Percentiles rank a stretch among this genome's conserved stretches.
phyloP scores from a whole-genome alignment of 176 grass and related monocot species.

The Poa annua region DNA sequence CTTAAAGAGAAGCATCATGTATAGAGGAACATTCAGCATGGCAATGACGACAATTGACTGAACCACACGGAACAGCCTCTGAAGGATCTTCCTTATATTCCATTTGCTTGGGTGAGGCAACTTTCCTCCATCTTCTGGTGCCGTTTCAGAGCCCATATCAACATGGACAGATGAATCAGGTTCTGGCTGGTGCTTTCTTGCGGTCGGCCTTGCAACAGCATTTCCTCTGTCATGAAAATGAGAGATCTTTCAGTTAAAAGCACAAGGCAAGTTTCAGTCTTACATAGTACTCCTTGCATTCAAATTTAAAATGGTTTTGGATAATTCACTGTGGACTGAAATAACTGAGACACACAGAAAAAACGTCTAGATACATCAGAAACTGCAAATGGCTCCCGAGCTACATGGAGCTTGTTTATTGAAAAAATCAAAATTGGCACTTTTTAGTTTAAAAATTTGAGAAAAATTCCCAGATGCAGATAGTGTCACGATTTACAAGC shows the following conservation, averaged over 20 bases:
- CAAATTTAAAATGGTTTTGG: no score
- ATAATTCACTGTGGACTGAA: no score
- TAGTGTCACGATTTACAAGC: no score
- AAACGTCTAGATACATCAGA: no score
- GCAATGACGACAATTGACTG: conserved; percentile 72
- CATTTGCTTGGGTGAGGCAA: conserved; percentile 54
- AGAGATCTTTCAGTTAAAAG: conserved; percentile 27
- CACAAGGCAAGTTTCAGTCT: neutral
- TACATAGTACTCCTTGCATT: neutral
- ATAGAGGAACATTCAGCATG: conserved; percentile 79
- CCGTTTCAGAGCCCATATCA: conserved; percentile 61
- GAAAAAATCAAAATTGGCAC: no score
- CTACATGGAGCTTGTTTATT: no score
- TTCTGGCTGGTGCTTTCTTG: conserved; percentile 65
- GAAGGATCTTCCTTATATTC: conserved; percentile 58
- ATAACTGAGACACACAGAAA: no score
- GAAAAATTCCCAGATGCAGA: no score
- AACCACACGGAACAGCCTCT: conserved; percentile 77
- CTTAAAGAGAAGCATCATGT: conserved; percentile 99
- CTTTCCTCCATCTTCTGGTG: conserved; percentile 60
- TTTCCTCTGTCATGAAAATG: conserved; percentile 56
- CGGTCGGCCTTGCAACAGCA: conserved; percentile 71
- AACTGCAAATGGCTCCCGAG: no score
- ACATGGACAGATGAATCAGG: conserved; percentile 61
- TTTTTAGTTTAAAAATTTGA: no score